These are phyloP conservation scores for Phaeosphaeria sp. DNA, from an alignment of 2,329 filamentous ascomycete species.

Conservation along the genomic window DNA sequence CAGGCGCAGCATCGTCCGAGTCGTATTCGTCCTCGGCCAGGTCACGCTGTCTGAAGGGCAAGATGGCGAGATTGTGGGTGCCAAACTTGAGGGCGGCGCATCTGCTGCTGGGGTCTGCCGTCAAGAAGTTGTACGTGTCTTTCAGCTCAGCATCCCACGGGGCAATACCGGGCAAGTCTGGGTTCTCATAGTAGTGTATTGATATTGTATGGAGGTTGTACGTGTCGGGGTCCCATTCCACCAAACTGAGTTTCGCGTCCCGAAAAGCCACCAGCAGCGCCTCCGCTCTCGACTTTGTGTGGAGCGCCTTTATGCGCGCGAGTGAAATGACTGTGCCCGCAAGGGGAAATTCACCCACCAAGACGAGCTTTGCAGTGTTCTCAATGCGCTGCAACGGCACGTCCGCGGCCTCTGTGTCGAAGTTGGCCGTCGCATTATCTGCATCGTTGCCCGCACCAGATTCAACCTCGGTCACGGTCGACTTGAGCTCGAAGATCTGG, in stretches of 20 bases:
- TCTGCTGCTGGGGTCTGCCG: constrained; percentile 87
- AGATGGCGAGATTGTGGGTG: constrained; percentile 83
- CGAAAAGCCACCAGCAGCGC: constrained; percentile 83
- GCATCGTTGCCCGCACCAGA: constrained; percentile 51
- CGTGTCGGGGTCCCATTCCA: constrained; percentile 89
- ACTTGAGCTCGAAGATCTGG: constrained; percentile 83
- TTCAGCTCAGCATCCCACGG: constrained; percentile 81
- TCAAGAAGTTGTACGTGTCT: constrained; percentile 80
- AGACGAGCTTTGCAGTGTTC: constrained; percentile 77
- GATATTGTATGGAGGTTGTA: constrained; percentile 85
- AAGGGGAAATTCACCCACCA: constrained; percentile 83
- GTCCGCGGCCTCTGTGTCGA: constrained; percentile 60
- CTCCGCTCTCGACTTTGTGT: constrained; percentile 80
- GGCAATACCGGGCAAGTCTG: constrained; percentile 76
- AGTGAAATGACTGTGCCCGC: constrained; percentile 85
- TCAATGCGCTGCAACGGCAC: constrained; percentile 63
- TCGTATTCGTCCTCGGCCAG: constrained; percentile 93
- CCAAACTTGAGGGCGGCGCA: constrained; percentile 96
- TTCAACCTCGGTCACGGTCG: constrained; percentile 66
- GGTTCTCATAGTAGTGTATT: constrained; percentile 97
- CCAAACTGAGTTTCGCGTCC: constrained; percentile 89
- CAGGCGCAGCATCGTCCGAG: constrained; percentile 69
- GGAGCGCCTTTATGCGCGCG: constrained; percentile 74
- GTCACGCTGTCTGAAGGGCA: constrained; percentile 88
- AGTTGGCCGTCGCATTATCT: constrained; percentile 35